A percentile compares a stretch with the other conserved stretches of the same genome.
Conservation (phyloP, 1,139 yeast genomes). For the Candida tetrigidarum region DNA sequence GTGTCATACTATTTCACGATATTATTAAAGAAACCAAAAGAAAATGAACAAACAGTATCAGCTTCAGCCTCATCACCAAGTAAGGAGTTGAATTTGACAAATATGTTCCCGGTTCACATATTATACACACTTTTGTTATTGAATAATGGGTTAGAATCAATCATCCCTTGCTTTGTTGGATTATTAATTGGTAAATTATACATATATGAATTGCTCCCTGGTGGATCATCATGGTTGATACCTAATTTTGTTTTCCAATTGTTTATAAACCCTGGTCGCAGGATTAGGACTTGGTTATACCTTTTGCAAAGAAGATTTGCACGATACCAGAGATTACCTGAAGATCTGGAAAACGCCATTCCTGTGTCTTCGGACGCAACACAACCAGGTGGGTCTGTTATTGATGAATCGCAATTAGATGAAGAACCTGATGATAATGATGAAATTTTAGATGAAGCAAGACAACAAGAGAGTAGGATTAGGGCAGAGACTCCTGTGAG, state of each 20-base stretch:
- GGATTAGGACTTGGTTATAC: slow-evolving; percentile 9
- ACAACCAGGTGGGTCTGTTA: neutral
- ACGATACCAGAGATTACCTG: slow-evolving; percentile 19
- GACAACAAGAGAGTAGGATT: slow-evolving; percentile 30
- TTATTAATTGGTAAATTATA: slow-evolving; percentile 62
- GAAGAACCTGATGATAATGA: slow-evolving; percentile 27
- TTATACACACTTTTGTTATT: slow-evolving; percentile 54
- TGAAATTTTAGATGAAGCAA: slow-evolving; percentile 28
- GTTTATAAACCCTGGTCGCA: slow-evolving; percentile 28
- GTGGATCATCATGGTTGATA: slow-evolving; percentile 57
- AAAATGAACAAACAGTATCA: slow-evolving; percentile 9
- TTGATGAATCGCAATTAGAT: slow-evolving; percentile 4
- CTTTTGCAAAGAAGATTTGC: slow-evolving; percentile 13
- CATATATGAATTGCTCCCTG: slow-evolving; percentile 61
- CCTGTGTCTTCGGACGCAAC: slow-evolving; percentile 3
- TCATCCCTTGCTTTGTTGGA: slow-evolving; percentile 59
- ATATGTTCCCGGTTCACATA: slow-evolving; percentile 60
- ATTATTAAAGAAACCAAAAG: slow-evolving; percentile 31
- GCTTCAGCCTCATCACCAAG: slow-evolving; percentile 12
- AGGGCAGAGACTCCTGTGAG: slow-evolving; percentile 61
- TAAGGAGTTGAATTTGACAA: slow-evolving; percentile 49
- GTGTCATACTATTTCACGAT: slow-evolving; percentile 62
- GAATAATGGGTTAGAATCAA: slow-evolving; percentile 56
- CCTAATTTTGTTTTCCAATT: slow-evolving; percentile 31
- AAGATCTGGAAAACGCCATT: slow-evolving; percentile 16